Evolutionary conservation across 148 eudicot species (phyloP), one percentile per base, ranked within the genome.

Genomic region (Vaccinium macrocarpon): DNA sequence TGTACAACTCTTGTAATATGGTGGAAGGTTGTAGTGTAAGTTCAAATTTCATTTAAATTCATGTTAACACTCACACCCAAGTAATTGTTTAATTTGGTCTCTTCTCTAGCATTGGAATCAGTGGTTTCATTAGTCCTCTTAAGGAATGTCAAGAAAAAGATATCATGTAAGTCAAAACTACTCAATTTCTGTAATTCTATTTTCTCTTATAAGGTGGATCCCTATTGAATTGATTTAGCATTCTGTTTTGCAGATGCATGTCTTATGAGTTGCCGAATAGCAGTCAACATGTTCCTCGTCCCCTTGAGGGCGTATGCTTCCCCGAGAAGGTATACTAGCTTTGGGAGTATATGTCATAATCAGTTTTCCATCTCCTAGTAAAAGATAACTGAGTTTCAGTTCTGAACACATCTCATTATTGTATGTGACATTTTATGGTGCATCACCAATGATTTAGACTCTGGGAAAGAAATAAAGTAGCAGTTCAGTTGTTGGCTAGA

Each of bases 301-400:
- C 48, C 38, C 88, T 87, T 0, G 84, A 56, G 21, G 83, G 84
- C 10, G 88, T 85, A n/a, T n/a, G 73, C 4, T 19, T 87, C 25
- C 88, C 88, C 1, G 85, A 83, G 42, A 82, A 78, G 88, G 91
- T 89, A 86, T 52, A 19, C 14, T 66, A 8, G 38, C 38, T 35
- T 35, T 35, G 38, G 38, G 38, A 2, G 38, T 35, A 35, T 35
- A 35, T 35, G 38, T 35, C 38, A 35, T 2, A 35, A 35, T 35
- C 38, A 2, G 4, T 35, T 35, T 35, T 35, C 38, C 38, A 14
- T 55, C 18, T 55, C 59, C 18, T 55, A 55, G 15, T 14, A 10
- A 2, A n/a, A 10, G 5, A 76, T 76, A 27, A 12, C 48, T 19
- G 19, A 32, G 2, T 29, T 38, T 4, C 8, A 13, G 16, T 38